Evolutionary conservation across 148 eudicot species (phyloP).

Genomic region (Vaccinium darrowii): DNA sequence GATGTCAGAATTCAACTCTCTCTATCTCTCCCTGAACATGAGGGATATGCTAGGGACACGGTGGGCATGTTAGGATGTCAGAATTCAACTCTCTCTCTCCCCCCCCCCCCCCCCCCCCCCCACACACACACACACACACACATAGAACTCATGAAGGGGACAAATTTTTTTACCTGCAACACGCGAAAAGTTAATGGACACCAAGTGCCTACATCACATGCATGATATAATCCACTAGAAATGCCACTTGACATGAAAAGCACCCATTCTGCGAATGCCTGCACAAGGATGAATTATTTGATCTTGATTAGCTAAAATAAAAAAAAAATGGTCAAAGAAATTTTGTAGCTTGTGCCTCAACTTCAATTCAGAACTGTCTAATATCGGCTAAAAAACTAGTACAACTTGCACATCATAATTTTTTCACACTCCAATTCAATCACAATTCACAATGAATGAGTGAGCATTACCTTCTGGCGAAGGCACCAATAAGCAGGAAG

Average conservation of each 20-base stretch:
- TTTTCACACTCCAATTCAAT: not conserved
- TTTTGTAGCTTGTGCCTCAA: not conserved
- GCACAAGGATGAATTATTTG: constrained; percentile 19
- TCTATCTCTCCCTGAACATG: too few species aligned
- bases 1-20: too few species aligned
- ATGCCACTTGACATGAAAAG: constrained; percentile 82
- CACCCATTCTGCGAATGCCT: constrained; percentile 97
- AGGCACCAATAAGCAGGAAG: constrained; percentile 95
- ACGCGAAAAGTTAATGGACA: constrained; percentile 59
- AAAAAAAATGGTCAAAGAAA: not conserved
- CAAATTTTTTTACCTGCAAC: constrained; percentile 58
- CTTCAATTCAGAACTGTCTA: not conserved
- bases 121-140: not conserved
- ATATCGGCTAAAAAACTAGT: not conserved
- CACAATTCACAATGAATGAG: constrained; percentile 6
- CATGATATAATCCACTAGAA: constrained; percentile 89
- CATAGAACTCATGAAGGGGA: not conserved
- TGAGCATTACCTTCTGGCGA: constrained; percentile 58
- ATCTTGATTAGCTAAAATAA: not conserved
- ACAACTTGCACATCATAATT: not conserved
- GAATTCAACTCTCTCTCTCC: too few species aligned
- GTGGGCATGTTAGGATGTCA: too few species aligned
- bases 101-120: too few species aligned
- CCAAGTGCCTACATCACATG: constrained; percentile 97
- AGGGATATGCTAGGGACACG: too few species aligned